Evolutionary conservation across 1,139 yeast species (phyloP), one percentile per base, ranked within the genome.

Genomic region (Maudiozyma humilis): DNA sequence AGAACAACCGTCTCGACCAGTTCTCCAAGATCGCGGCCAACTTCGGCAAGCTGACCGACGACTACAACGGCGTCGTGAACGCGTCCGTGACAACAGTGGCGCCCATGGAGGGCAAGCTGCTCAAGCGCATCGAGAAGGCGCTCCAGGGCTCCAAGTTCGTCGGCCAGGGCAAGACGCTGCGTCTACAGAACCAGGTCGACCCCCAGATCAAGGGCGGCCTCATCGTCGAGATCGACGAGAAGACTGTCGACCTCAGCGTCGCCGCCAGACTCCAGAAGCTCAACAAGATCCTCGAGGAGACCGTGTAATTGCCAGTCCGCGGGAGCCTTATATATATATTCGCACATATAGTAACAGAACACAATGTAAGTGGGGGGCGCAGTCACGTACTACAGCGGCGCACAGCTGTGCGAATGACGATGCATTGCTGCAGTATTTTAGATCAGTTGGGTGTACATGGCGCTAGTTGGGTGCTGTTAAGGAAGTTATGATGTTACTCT

Each of bases 131-230:
- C 63, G 87, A 85, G 68, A 65, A 81, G 55, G 79, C 96, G 52
- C 78, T 91, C 58, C 69, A 82, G 55, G 78, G 75, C 67, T 87
- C 96, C 39, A 69, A 76, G 54, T 82, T 82, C 62, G 95, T 89
- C 51, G 95, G 95, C 55, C 70, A 74, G 48, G 91, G 87, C 60
- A 84, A 89, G 75, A 79, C 91, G 59, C 78, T 91, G 68, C 82
- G 82, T 73, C 73, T 93, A 59, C 71, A 79, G 57, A 91, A 88
- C 75, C 75, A 73, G 54, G 83, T 91, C 53, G 79, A 86, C 73
- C 87, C 95, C 53, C 95, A 85, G 53, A 85, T 91, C 63, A 76
- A 86, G 65, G 98, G 99, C 63, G 99, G 98, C 61, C 78, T 91
- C 67, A 72, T 93, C 57, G 96, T 91, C 50, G 96, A 89, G 70